Evolutionary conservation across 257 asterid genomes (phyloP).

Genomic region (Capsicum pubescens): DNA sequence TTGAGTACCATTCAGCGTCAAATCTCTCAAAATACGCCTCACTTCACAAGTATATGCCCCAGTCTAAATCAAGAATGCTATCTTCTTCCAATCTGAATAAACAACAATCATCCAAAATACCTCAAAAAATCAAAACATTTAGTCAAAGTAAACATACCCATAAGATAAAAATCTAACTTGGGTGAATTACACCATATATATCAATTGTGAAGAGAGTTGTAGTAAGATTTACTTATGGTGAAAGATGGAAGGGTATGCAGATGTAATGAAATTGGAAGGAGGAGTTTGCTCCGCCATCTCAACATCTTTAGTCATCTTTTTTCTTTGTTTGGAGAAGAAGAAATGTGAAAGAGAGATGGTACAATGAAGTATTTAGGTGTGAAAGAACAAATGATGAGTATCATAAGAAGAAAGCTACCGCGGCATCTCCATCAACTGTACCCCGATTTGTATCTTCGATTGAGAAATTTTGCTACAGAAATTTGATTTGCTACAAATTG

Average conservation of each 20-base stretch:
- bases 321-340: neutral
- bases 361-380: no score
- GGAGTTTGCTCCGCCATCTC: constrained; percentile 79
- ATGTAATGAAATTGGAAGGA: constrained; percentile 51
- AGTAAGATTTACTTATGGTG: no score
- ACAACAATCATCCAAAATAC: constrained; percentile 26
- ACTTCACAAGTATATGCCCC: constrained; percentile 83
- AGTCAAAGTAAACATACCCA: neutral
- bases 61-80: constrained; percentile 70
- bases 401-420: no score
- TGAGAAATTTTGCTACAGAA: no score
- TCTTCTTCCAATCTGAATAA: constrained; percentile 70
- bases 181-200: neutral
- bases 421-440: no score
- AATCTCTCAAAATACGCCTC: constrained; percentile 69
- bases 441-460: no score
- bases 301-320: constrained; percentile 71
- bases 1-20: constrained; percentile 73
- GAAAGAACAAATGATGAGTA: no score
- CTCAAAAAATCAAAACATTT: neutral
- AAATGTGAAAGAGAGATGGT: no score
- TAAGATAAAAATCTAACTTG: neutral
- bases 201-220: no score
- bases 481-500: no score
- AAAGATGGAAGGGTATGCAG: constrained; percentile 50